Percentiles rank a stretch among this genome's conserved stretches.
Conservation (phyloP, 2,329 filamentous ascomycete species). For the Gaeumannomyces sp. region DNA sequence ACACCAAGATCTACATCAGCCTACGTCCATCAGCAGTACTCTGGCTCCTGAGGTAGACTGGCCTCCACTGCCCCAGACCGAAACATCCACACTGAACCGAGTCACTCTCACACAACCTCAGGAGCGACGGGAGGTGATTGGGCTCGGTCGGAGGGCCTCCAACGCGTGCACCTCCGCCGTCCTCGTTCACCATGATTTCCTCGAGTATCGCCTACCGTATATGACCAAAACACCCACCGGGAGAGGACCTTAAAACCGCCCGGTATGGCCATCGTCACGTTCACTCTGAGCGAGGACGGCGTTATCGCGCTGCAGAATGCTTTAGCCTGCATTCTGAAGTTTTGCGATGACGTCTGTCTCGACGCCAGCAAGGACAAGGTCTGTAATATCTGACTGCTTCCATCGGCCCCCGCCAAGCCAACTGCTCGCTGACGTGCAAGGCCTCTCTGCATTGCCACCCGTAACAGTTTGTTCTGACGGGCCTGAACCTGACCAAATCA, state of each 20-base stretch:
- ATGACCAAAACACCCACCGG: not conserved
- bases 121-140: not conserved
- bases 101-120: too few relatives aligned
- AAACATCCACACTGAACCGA: not conserved
- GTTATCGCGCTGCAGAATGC: constrained; percentile 66
- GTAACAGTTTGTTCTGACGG: constrained; percentile 61
- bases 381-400: constrained; percentile 15
- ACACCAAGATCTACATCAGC: not conserved
- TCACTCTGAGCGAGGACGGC: constrained; percentile 68
- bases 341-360: constrained; percentile 71
- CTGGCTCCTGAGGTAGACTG: not conserved
- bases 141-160: not conserved
- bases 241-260: not conserved
- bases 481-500: constrained; percentile 74
- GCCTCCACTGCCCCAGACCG: not conserved
- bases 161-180: too few relatives aligned
- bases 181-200: not conserved
- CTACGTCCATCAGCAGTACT: not conserved
- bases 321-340: constrained; percentile 68
- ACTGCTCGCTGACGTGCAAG: not conserved
- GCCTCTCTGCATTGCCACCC: not conserved
- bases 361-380: constrained; percentile 66
- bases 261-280: constrained; percentile 59
- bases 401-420: not conserved
- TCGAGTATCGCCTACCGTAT: not conserved